Evolutionary conservation across 768 basidiomycete genomes (phyloP).

Genomic region (Lenzites betulinus): DNA sequence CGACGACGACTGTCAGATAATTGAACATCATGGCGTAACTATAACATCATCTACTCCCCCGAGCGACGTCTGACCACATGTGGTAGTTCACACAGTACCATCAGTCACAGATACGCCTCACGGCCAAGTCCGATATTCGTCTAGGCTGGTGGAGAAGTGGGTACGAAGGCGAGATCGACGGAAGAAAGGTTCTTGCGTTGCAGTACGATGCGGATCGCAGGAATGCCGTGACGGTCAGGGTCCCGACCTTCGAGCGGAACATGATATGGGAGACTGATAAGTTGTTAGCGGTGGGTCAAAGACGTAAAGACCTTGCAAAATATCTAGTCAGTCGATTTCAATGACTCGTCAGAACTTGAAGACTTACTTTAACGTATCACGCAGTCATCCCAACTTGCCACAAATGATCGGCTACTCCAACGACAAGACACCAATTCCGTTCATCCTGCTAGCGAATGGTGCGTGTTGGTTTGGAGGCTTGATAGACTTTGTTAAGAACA

Average conservation of each 20-base stretch:
- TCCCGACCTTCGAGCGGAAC: not conserved
- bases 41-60: no score
- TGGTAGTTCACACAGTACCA: conserved; percentile 51
- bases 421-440: conserved; percentile 47
- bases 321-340: conserved; percentile 48
- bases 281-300: conserved; percentile 46
- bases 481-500: no score
- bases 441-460: conserved; percentile 56
- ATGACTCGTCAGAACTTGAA: no score
- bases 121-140: conserved; percentile 37
- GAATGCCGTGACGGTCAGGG: conserved; percentile 35
- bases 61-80: no score
- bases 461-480: no score
- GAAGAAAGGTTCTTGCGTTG: conserved; percentile 44
- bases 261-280: not conserved
- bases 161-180: conserved; percentile 43
- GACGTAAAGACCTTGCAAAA: conserved; percentile 54
- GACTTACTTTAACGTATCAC: not conserved
- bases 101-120: conserved; percentile 47
- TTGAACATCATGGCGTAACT: conserved; percentile 38
- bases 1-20: conserved; percentile 24
- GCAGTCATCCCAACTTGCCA: conserved; percentile 52
- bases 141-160: conserved; percentile 52
- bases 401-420: conserved; percentile 54
- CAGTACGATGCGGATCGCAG: conserved; percentile 43